These are phyloP conservation scores for Kluyveromyces sp. DNA, from an alignment of 1,139 yeast species.

Conservation along the genomic window DNA sequence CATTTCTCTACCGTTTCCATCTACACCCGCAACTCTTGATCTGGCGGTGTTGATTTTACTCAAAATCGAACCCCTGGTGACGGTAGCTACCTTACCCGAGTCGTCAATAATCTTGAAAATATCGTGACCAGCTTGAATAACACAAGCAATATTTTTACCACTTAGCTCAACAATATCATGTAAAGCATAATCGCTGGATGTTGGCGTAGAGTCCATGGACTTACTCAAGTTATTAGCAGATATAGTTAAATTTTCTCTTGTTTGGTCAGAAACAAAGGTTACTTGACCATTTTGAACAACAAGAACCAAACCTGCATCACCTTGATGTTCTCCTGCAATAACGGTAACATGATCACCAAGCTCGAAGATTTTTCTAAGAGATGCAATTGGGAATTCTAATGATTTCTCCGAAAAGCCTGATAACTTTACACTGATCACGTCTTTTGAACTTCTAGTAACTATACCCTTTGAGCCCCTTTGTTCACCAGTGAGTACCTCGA, in stretches of 20 bases:
- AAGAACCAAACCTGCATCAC: slow-evolving; percentile 92
- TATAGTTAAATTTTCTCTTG: slow-evolving; percentile 80
- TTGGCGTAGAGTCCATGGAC: slow-evolving; percentile 64
- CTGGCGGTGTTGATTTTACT: slow-evolving; percentile 58
- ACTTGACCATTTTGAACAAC: slow-evolving; percentile 77
- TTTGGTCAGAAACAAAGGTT: slow-evolving; percentile 81
- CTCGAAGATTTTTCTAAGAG: slow-evolving; percentile 75
- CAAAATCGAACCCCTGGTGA: slow-evolving; percentile 74
- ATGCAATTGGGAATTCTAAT: slow-evolving; percentile 68
- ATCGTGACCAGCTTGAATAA: slow-evolving; percentile 83
- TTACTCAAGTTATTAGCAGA: slow-evolving; percentile 82
- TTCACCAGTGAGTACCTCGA: slow-evolving; percentile 87
- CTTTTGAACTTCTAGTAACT: slow-evolving; percentile 49
- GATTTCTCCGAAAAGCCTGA: slow-evolving; percentile 40
- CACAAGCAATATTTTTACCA: slow-evolving; percentile 81
- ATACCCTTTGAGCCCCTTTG: slow-evolving; percentile 84
- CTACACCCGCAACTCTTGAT: slow-evolving; percentile 79
- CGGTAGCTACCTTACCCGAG: slow-evolving; percentile 67
- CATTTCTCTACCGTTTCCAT: slow-evolving; percentile 73
- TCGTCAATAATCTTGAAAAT: slow-evolving; percentile 74
- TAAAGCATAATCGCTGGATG: slow-evolving; percentile 69
- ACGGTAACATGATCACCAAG: slow-evolving; percentile 96
- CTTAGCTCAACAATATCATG: slow-evolving; percentile 87
- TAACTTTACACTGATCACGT: slow-evolving; percentile 37
- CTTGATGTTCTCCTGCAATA: slow-evolving; percentile 82